Conservation (phyloP, 345 rosid genomes). For the Lenwebbia sp. region DNA sequence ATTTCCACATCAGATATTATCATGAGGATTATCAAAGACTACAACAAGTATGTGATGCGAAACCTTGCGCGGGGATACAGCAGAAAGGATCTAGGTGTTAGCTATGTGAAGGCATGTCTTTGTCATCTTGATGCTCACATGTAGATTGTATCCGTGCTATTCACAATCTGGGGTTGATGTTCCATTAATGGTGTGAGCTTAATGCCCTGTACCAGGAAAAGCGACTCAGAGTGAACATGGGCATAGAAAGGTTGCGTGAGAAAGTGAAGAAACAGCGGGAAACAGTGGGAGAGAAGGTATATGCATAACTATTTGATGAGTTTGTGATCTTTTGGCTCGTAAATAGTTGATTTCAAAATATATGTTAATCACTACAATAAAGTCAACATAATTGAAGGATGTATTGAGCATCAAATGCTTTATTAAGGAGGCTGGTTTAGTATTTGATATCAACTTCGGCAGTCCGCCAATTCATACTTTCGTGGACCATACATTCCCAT, state of each 20-base stretch:
- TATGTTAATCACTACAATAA: background rate
- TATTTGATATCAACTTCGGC: background rate
- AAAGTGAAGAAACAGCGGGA: constrained; percentile 71
- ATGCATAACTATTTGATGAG: background rate
- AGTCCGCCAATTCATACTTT: background rate
- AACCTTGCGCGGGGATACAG: constrained; percentile 86
- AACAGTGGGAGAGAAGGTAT: constrained; percentile 70
- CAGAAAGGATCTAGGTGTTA: constrained; percentile 89
- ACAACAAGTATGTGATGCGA: constrained; percentile 90
- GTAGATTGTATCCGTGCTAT: background rate
- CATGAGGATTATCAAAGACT: constrained; percentile 92
- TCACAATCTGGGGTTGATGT: background rate
- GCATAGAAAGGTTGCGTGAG: constrained; percentile 78
- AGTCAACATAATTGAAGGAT: background rate
- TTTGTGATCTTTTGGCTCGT: background rate
- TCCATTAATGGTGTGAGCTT: background rate
- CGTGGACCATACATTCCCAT: background rate
- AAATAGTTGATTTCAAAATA: background rate
- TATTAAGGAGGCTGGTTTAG: background rate
- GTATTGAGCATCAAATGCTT: background rate
- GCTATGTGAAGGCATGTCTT: constrained; percentile 71
- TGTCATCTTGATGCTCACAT: background rate
- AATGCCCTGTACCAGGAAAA: constrained; percentile 46
- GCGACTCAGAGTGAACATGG: constrained; percentile 86
- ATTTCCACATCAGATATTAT: constrained; percentile 89